These are phyloP conservation scores for Zygosaccharomyces bisporus DNA, from an alignment of 805 yeast species.

Conservation along the genomic window DNA sequence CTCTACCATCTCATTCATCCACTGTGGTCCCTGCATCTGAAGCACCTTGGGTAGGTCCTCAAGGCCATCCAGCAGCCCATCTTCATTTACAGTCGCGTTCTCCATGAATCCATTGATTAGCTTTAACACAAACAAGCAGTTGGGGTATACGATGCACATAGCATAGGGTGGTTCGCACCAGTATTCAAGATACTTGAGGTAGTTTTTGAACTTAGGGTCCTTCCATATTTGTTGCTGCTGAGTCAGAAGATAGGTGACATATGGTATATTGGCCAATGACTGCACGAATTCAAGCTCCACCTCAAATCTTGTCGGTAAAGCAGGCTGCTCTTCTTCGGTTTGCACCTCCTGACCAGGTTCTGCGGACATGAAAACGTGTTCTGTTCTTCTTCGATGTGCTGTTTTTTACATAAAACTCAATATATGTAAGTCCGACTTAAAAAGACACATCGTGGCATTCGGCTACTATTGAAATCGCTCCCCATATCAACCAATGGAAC, in stretches of 20 bases:
- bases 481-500: not conserved
- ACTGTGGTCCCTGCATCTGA: conserved; percentile 34
- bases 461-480: not conserved
- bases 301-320: conserved; percentile 49
- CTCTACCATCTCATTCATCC: conserved; percentile 71
- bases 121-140: conserved; percentile 76
- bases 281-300: conserved; percentile 69
- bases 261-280: conserved; percentile 84
- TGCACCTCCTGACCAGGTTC: conserved; percentile 3
- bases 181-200: conserved; percentile 76
- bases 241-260: conserved; percentile 71
- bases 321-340: conserved; percentile 1
- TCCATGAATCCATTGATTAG: conserved; percentile 41
- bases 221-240: conserved; percentile 76
- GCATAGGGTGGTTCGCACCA: conserved; percentile 75
- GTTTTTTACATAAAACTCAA: not conserved
- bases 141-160: conserved; percentile 58
- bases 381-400: not conserved
- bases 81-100: conserved; percentile 42
- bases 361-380: not conserved
- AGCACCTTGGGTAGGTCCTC: conserved; percentile 53
- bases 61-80: conserved; percentile 42
- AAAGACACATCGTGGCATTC: not conserved
- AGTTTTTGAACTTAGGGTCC: conserved; percentile 60
- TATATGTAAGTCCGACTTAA: conserved; percentile 2